These are phyloP conservation scores for Trypanosoma rangeli DNA, from an alignment of 208 protist species.

Conservation along the genomic window DNA sequence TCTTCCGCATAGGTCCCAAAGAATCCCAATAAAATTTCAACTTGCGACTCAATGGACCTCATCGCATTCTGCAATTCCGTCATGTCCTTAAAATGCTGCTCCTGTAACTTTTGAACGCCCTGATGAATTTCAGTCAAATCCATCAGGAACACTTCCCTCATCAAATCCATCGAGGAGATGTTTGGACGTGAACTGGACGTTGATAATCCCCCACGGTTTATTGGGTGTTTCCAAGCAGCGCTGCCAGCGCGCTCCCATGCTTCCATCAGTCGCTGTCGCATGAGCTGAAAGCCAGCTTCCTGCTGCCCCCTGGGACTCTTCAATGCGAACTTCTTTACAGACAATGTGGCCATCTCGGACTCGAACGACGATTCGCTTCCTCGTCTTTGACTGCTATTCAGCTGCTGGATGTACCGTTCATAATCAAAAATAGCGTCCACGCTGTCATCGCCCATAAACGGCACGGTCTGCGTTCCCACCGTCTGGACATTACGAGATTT, in stretches of 20 bases:
- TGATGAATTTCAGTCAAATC: conserved; percentile 17
- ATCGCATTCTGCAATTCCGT: conserved; percentile 17
- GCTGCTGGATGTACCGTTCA: conserved; percentile 44
- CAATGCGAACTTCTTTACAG: neutral
- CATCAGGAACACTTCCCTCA: conserved; percentile 23
- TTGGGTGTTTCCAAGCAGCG: neutral
- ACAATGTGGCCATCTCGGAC: conserved; percentile 2
- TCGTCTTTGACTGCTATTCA: conserved; percentile 4
- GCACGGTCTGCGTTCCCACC: conserved; percentile 12
- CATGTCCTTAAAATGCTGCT: conserved; percentile 26
- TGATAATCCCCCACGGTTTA: neutral
- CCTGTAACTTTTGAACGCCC: conserved; percentile 14
- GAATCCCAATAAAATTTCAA: conserved; percentile 28
- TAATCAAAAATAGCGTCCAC: conserved; percentile 88
- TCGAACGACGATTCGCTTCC: conserved; percentile 20
- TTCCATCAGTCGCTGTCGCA: neutral
- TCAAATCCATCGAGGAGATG: neutral
- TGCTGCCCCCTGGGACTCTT: conserved; percentile 4
- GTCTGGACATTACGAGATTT: neutral
- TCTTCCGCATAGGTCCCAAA: conserved; percentile 23
- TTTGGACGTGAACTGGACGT: neutral
- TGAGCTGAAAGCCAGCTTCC: neutral
- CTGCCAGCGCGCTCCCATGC: neutral
- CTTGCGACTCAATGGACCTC: conserved; percentile 23
- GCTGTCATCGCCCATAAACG: conserved; percentile 21